A percentile compares a stretch with the other conserved stretches of the same genome.
phyloP scores from a whole-genome alignment of 169 alveolate genomes.

The Eimeria falciformis region DNA sequence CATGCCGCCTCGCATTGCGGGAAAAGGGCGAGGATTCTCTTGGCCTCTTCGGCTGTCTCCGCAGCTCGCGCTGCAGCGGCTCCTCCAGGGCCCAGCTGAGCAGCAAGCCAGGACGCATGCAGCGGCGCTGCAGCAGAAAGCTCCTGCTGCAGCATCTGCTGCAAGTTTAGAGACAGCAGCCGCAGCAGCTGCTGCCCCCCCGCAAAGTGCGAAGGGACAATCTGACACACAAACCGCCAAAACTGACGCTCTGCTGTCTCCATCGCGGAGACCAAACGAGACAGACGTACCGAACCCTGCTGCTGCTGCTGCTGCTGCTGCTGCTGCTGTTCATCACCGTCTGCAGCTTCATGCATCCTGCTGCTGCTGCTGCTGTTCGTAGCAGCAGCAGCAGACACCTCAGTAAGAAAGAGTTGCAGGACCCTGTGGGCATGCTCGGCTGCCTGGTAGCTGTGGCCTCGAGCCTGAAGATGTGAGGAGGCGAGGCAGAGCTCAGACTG shows the following conservation, averaged over 20 bases:
- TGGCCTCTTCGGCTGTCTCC: background rate
- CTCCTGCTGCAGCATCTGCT: conserved; percentile 25
- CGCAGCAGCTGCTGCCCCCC: conserved; percentile 41
- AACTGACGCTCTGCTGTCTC: background rate
- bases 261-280: background rate
- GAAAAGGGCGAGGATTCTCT: background rate
- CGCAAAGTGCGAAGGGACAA: conserved; percentile 1
- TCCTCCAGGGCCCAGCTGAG: background rate
- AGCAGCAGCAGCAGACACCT: background rate
- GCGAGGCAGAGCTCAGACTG: background rate
- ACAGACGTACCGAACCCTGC: background rate
- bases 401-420: background rate
- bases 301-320: background rate
- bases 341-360: background rate
- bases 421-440: conserved; percentile 43
- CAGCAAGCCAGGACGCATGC: background rate
- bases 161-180: background rate
- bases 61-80: conserved; percentile 22
- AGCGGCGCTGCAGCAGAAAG: background rate
- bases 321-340: background rate
- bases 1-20: conserved; percentile 6
- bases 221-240: background rate
- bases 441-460: conserved; percentile 40
- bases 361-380: background rate
- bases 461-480: background rate